Evolutionary conservation across 2,329 filamentous ascomycete species (phyloP).

Genomic region (Colletotrichum lentis): DNA sequence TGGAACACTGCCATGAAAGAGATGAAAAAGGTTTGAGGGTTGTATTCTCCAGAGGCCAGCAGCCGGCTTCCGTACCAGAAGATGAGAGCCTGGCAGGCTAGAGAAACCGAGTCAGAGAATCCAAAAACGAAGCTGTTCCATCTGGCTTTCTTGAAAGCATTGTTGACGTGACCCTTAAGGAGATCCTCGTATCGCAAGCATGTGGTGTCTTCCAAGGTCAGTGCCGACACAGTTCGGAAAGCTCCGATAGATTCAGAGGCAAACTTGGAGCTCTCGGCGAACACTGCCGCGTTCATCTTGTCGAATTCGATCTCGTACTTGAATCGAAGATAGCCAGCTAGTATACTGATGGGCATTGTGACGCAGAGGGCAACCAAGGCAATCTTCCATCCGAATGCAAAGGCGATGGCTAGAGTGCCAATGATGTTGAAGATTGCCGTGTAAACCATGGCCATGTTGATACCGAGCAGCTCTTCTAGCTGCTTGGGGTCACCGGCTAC

Average conservation of each 20-base stretch:
- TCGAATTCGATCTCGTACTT: slow-evolving; percentile 73
- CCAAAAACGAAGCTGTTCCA: slow-evolving; percentile 72
- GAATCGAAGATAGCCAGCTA: slow-evolving; percentile 60
- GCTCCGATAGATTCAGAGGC: slow-evolving; percentile 77
- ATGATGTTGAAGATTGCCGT: slow-evolving; percentile 71
- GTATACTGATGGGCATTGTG: slow-evolving; percentile 59
- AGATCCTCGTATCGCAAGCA: slow-evolving; percentile 67
- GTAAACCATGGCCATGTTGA: slow-evolving; percentile 69
- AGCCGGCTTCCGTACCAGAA: slow-evolving; percentile 74
- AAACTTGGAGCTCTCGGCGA: slow-evolving; percentile 76
- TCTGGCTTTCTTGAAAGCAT: slow-evolving; percentile 68
- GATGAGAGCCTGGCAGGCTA: slow-evolving; percentile 69
- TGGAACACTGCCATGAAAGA: slow-evolving; percentile 73
- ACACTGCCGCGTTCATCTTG: slow-evolving; percentile 72
- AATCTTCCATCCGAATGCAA: slow-evolving; percentile 80
- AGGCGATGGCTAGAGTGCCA: slow-evolving; percentile 72
- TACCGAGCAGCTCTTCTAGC: slow-evolving; percentile 68
- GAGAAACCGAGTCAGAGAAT: slow-evolving; percentile 71
- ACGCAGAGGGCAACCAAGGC: slow-evolving; percentile 72
- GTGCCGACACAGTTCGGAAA: slow-evolving; percentile 74
- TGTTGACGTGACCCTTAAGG: slow-evolving; percentile 64
- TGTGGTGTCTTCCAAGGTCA: slow-evolving; percentile 75
- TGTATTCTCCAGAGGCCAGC: slow-evolving; percentile 60
- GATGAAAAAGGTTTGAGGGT: slow-evolving; percentile 58
- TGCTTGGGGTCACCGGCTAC: slow-evolving; percentile 65